Conservation (phyloP, 2,329 filamentous ascomycete species). For the Talaromyces islandicus region DNA sequence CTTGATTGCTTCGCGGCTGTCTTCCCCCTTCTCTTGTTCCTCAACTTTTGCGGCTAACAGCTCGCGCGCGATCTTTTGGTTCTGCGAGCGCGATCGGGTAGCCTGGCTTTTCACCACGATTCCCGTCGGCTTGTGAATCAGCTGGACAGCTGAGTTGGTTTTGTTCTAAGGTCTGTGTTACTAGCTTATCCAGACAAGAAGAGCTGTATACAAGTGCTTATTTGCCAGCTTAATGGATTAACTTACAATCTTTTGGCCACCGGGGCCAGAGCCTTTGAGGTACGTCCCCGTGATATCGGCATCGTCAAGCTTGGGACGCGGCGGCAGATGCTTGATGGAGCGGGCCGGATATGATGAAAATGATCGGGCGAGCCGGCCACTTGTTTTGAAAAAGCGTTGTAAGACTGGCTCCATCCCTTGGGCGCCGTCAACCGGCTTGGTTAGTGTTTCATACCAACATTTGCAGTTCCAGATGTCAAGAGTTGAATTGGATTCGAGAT, state of each 20-base stretch:
- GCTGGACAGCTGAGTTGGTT: slow-evolving; percentile 88
- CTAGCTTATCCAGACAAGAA: background rate
- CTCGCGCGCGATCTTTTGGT: slow-evolving; percentile 75
- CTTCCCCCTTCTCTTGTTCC: slow-evolving; percentile 64
- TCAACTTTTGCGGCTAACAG: slow-evolving; percentile 75
- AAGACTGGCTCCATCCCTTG: background rate
- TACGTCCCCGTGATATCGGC: slow-evolving; percentile 77
- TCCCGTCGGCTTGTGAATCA: slow-evolving; percentile 84
- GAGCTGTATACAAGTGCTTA: background rate
- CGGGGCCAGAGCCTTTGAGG: slow-evolving; percentile 85
- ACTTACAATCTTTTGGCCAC: slow-evolving; percentile 84
- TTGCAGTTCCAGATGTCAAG: background rate
- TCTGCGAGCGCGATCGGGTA: slow-evolving; percentile 79
- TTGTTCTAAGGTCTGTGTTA: slow-evolving; percentile 61
- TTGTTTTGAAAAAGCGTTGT: background rate
- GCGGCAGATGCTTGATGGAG: slow-evolving; percentile 59
- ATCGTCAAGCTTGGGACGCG: slow-evolving; percentile 69
- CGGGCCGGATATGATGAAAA: slow-evolving; percentile 6
- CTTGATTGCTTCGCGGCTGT: slow-evolving; percentile 76
- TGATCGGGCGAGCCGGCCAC: background rate
- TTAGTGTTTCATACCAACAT: background rate
- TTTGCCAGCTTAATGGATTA: background rate
- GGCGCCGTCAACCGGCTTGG: background rate
- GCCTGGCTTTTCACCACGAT: slow-evolving; percentile 92
- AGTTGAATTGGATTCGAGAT: background rate